phyloP scores from a whole-genome alignment of 306 rosid species.

The Clitoria ternatea region DNA sequence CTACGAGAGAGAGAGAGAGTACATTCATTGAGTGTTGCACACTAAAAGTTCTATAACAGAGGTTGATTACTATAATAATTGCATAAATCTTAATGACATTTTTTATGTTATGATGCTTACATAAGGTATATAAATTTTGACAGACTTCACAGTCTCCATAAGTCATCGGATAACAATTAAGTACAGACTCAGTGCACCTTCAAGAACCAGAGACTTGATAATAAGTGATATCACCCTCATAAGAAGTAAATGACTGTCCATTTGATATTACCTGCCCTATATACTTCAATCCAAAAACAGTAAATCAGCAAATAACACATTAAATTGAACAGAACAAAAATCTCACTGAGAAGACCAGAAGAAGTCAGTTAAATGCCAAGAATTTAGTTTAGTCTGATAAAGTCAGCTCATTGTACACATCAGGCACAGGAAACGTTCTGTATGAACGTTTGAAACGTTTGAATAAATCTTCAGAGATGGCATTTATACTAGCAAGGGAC shows the following conservation, averaged over 20 bases:
- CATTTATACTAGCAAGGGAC: conserved; percentile 45
- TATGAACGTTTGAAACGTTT: conserved; percentile 62
- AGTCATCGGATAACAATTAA: not conserved
- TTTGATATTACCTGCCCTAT: not conserved
- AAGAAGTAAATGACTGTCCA: not conserved
- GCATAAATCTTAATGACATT: not conserved
- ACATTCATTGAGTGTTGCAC: too few species aligned
- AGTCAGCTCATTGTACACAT: conserved; percentile 55
- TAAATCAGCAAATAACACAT: not conserved
- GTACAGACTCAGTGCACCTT: not conserved
- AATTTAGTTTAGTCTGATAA: conserved; percentile 44
- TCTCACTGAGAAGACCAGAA: conserved; percentile 1
- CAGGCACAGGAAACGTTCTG: conserved; percentile 63
- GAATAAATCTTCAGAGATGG: conserved; percentile 48
- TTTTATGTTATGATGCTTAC: not conserved
- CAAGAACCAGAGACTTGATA: not conserved
- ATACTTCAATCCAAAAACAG: not conserved
- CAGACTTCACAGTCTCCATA: not conserved
- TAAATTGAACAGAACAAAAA: conserved; percentile 9
- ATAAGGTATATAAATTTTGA: not conserved
- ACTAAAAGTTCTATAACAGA: too few species aligned
- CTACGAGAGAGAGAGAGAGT: too few species aligned
- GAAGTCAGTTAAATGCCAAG: not conserved
- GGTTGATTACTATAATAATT: not conserved
- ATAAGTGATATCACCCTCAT: not conserved